These are phyloP conservation scores for Hymenoscyphus linearis DNA, from an alignment of 2,329 filamentous ascomycete species.

Conservation along the genomic window DNA sequence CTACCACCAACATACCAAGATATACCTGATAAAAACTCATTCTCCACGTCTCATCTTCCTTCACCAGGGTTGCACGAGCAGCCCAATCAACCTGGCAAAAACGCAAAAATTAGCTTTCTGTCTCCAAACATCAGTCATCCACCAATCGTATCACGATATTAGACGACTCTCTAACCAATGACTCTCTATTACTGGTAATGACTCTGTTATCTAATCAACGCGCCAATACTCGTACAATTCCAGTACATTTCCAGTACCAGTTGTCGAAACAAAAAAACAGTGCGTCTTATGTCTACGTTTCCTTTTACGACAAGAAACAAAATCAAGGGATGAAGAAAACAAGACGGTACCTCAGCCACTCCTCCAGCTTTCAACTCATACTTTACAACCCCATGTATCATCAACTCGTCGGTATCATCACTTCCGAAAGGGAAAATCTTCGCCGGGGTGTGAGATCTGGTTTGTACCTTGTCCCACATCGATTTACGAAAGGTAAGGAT, in stretches of 20 bases:
- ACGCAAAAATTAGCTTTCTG: background rate
- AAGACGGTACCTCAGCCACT: conserved; percentile 19
- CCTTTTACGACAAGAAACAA: too few relatives aligned
- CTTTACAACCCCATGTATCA: conserved; percentile 48
- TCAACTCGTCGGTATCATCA: conserved; percentile 41
- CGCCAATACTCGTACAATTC: too few relatives aligned
- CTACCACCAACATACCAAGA: conserved; percentile 17
- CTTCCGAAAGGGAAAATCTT: conserved; percentile 47
- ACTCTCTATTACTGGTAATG: too few relatives aligned
- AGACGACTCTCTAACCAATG: too few relatives aligned
- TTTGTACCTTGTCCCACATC: conserved; percentile 48
- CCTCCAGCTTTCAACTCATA: conserved; percentile 47
- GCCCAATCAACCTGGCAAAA: conserved; percentile 25
- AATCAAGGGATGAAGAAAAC: background rate
- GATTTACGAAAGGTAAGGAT: conserved; percentile 45
- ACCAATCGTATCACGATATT: too few relatives aligned
- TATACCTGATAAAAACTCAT: conserved; percentile 30
- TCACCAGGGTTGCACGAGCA: conserved; percentile 24
- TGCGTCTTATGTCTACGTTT: too few relatives aligned
- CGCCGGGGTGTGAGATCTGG: conserved; percentile 39
- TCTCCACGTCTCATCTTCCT: conserved; percentile 26
- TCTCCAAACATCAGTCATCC: background rate
- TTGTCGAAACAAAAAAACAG: background rate
- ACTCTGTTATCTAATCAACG: too few relatives aligned
- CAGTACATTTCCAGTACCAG: background rate